Base-by-base conservation (phyloP, 768 basidiomycete genomes). In the Pleurotus djamor region DNA sequence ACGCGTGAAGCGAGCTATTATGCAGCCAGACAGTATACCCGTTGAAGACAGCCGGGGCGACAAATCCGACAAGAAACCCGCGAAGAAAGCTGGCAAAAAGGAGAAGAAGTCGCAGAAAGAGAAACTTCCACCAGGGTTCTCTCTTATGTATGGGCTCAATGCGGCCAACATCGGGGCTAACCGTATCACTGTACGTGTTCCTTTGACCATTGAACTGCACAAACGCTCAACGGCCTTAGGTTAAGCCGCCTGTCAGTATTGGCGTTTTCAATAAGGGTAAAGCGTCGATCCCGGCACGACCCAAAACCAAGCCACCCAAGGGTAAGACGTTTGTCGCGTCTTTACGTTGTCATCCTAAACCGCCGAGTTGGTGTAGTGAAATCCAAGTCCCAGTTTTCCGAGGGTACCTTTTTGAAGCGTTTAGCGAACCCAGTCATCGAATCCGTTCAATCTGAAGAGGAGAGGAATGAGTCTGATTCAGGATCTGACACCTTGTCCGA, bases 211-310 rank as follows among this genome's bases (percentile, higher is more conserved):
- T 17, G 21, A 50, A 9, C 10, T 38, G 35, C 49, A 34, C 12
- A 9, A 50, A 45, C 41, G 54, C 13, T 41, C 17, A 14, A 34
- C 49, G n/a, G 45, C 28, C 60, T 47, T 52, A 85, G 81, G 64
- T 83, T 10, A 76, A 82, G 51, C 80, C 78, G 10, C 64, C 72
- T 4, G 61, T 71, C n/a, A 72, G 66, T 56, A 63, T 77, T 32
- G 88, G 88, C 1, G 83, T 89, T 1, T 88, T 89, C 63, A 79
- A 74, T 63, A 87, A 83, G 69, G 88, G 88, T 1, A 88, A 79
- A 64, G 83, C 86, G 13, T 90, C 88, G 0, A 65, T 66, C 5
- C 79, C 76, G 59, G 71, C 77, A 58, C 66, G 9, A 60, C 63
- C 67, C 48, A 66, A 67, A 34, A 63, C 63, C 58, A 64, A 64